phyloP scores from a whole-genome alignment of 768 basidiomycete genomes.

The Lentinula lateritia region DNA sequence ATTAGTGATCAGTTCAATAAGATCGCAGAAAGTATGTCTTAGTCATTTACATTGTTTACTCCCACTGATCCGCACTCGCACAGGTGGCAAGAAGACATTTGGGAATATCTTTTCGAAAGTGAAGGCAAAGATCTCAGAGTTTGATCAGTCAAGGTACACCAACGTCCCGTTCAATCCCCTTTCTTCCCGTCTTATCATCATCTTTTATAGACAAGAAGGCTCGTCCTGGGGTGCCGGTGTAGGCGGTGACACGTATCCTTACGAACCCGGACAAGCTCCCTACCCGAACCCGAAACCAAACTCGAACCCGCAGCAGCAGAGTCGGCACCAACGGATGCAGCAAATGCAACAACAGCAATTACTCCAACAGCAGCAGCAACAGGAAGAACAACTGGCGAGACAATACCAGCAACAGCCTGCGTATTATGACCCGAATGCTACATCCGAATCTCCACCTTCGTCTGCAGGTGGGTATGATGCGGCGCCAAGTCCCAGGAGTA shows the following conservation, averaged over 20 bases:
- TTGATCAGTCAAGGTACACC: constrained; percentile 48
- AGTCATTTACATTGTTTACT: not conserved
- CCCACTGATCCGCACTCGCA: not conserved
- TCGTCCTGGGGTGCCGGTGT: constrained; percentile 1
- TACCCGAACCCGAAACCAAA: constrained; percentile 8
- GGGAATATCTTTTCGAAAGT: constrained; percentile 68
- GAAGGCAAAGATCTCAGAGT: constrained; percentile 80
- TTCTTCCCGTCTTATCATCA: not conserved
- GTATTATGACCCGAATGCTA: constrained; percentile 29
- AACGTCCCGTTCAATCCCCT: not conserved
- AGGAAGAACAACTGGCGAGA: not conserved
- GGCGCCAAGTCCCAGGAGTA: not conserved
- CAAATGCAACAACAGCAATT: not conserved
- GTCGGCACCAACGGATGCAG: constrained; percentile 2
- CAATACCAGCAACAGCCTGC: constrained; percentile 17
- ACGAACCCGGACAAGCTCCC: constrained; percentile 10
- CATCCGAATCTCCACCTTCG: constrained; percentile 7
- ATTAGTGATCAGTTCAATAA: constrained; percentile 71
- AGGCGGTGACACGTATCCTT: constrained; percentile 16
- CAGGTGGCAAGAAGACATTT: constrained; percentile 78
- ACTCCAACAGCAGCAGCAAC: not conserved
- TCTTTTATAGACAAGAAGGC: not conserved
- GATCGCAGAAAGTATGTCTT: constrained; percentile 68
- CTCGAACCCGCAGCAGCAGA: not conserved
- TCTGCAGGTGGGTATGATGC: not conserved